Evolutionary conservation across 1,284 basidiomycete genomes (phyloP).

Genomic region (Sanguinoderma infundibulare): DNA sequence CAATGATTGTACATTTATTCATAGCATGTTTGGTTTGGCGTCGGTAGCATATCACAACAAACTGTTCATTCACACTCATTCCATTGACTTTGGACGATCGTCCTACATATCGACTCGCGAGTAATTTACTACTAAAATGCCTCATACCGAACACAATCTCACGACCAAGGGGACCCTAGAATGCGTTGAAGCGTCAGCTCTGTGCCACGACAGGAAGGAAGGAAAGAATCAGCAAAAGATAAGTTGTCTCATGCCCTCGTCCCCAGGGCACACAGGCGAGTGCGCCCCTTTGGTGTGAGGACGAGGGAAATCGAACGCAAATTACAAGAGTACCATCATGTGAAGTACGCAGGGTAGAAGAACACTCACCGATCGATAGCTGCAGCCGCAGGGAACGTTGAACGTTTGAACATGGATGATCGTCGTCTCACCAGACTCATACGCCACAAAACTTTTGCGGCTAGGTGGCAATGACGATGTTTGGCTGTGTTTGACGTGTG

Average conservation of each 20-base stretch:
- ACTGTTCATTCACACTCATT: too few species aligned
- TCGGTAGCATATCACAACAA: neutral
- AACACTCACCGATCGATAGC: slow-evolving; percentile 26
- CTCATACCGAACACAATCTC: neutral
- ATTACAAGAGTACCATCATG: slow-evolving; percentile 77
- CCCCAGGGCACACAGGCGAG: slow-evolving; percentile 76
- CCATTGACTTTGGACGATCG: too few species aligned
- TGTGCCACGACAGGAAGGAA: neutral
- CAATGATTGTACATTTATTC: neutral
- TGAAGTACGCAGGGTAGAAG: neutral
- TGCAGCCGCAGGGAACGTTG: neutral
- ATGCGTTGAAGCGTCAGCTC: neutral
- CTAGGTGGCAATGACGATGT: neutral
- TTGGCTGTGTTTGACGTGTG: neutral
- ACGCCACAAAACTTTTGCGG: neutral
- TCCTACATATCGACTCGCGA: too few species aligned
- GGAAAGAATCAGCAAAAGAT: slow-evolving; percentile 23
- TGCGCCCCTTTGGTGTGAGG: slow-evolving; percentile 68
- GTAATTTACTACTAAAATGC: neutral
- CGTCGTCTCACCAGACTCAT: too few species aligned
- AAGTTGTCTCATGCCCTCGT: slow-evolving; percentile 70
- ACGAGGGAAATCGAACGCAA: slow-evolving; percentile 76
- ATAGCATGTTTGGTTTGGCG: neutral
- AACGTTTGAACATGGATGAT: neutral
- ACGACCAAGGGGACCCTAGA: neutral